phyloP scores from a whole-genome alignment of 306 rosid genomes.

The Casuarina cunninghamiana region DNA sequence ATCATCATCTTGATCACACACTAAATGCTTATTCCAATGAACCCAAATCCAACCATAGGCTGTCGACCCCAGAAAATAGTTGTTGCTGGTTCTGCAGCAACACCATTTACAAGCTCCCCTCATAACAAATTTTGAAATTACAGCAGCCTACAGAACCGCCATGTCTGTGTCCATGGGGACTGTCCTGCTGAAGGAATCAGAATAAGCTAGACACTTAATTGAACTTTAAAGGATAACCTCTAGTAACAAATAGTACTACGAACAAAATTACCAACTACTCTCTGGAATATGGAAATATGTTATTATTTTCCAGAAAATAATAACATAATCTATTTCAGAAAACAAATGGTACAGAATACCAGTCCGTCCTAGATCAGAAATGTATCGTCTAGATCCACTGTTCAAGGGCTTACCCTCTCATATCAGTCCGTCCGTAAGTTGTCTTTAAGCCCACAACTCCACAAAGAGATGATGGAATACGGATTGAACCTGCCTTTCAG shows the following conservation, averaged over 20 bases:
- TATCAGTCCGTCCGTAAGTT: slow-evolving; percentile 76
- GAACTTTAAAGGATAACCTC: neutral
- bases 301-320: neutral
- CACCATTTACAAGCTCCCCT: too few relatives aligned
- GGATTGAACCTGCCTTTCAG: slow-evolving; percentile 79
- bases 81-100: too few relatives aligned
- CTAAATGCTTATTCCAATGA: too few relatives aligned
- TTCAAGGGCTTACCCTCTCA: slow-evolving; percentile 66
- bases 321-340: neutral
- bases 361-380: neutral
- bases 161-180: neutral
- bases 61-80: too few relatives aligned
- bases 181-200: neutral
- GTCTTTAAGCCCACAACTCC: slow-evolving; percentile 94
- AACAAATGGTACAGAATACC: neutral
- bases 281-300: neutral
- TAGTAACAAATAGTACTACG: neutral
- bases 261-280: neutral
- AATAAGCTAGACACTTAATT: neutral
- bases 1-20: too few relatives aligned
- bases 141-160: neutral
- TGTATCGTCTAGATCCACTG: slow-evolving; percentile 10
- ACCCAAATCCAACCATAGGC: too few relatives aligned
- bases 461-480: slow-evolving; percentile 96
- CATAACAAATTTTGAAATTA: too few relatives aligned